A percentile compares a stretch with the other conserved stretches of the same genome.
Evolutionary conservation across 352 stramenopile genomes (phyloP).

Genomic region (Phytophthora uliginosa): DNA sequence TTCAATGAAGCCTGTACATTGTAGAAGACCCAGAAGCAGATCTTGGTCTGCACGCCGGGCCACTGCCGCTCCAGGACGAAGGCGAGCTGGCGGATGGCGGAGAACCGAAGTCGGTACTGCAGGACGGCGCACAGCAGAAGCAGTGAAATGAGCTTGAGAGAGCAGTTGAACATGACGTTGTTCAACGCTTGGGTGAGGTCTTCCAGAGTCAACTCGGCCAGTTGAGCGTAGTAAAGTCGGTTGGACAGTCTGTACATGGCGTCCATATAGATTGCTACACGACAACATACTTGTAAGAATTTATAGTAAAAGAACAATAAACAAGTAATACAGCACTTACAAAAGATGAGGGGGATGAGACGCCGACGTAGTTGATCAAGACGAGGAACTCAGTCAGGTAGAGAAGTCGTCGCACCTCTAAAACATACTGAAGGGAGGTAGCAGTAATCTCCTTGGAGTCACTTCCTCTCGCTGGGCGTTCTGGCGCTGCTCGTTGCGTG

Average conservation of each 20-base stretch:
- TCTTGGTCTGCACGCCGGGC: conserved; percentile 34
- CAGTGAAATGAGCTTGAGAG: conserved; percentile 28
- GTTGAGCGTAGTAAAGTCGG: conserved; percentile 30
- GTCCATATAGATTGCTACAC: conserved; percentile 30
- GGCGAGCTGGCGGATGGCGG: conserved; percentile 33
- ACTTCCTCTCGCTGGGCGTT: background rate
- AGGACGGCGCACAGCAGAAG: conserved; percentile 9
- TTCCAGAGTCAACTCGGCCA: conserved; percentile 21
- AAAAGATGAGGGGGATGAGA: conserved; percentile 42
- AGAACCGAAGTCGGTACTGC: conserved; percentile 11
- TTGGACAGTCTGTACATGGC: conserved; percentile 35
- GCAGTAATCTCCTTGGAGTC: conserved; percentile 1
- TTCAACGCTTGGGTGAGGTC: conserved; percentile 22
- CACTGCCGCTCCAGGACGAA: conserved; percentile 45
- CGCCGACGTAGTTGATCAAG: conserved; percentile 43
- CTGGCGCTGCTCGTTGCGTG: background rate
- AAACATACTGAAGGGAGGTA: conserved; percentile 12
- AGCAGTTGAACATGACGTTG: conserved; percentile 31
- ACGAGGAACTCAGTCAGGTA: conserved; percentile 44
- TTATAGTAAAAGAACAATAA: background rate
- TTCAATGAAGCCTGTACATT: conserved; percentile 30
- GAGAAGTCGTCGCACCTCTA: conserved; percentile 28
- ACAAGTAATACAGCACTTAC: conserved; percentile 11
- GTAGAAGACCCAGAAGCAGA: conserved; percentile 47
- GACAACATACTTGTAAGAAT: background rate